These are phyloP conservation scores for Acacia melanoxylon DNA, from an alignment of 306 rosid species.

Conservation along the genomic window DNA sequence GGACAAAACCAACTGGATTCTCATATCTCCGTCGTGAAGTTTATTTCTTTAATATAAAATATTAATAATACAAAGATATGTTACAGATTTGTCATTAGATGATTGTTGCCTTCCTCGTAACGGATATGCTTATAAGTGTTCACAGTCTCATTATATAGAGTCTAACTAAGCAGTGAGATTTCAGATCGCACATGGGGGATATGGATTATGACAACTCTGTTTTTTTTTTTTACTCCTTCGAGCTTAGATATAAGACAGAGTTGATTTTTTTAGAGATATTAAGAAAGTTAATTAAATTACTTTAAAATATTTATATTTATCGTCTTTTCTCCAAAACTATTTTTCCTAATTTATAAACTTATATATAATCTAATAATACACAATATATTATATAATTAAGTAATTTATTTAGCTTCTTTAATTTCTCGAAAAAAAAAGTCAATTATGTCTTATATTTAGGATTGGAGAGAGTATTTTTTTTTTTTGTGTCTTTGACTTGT, in stretches of 20 bases:
- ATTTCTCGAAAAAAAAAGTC: too few relatives aligned
- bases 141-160: not conserved
- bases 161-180: conserved; percentile 3
- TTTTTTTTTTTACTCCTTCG: not conserved
- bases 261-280: too few relatives aligned
- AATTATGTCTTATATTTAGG: too few relatives aligned
- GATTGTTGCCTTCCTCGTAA: conserved; percentile 16
- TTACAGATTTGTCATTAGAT: conserved; percentile 33
- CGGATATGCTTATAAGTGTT: not conserved
- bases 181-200: conserved; percentile 36
- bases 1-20: conserved; percentile 43
- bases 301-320: too few relatives aligned
- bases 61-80: conserved; percentile 13
- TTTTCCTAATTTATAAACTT: too few relatives aligned
- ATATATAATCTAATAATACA: too few relatives aligned
- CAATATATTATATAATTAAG: too few relatives aligned
- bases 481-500: not conserved
- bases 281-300: too few relatives aligned
- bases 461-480: too few relatives aligned
- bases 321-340: too few relatives aligned
- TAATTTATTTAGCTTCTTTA: too few relatives aligned
- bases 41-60: not conserved
- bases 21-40: conserved; percentile 2
- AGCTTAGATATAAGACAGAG: too few relatives aligned
- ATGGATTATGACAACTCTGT: not conserved